phyloP scores from a whole-genome alignment of 2,329 filamentous ascomycete genomes.

The Colletotrichum chlorophyti region DNA sequence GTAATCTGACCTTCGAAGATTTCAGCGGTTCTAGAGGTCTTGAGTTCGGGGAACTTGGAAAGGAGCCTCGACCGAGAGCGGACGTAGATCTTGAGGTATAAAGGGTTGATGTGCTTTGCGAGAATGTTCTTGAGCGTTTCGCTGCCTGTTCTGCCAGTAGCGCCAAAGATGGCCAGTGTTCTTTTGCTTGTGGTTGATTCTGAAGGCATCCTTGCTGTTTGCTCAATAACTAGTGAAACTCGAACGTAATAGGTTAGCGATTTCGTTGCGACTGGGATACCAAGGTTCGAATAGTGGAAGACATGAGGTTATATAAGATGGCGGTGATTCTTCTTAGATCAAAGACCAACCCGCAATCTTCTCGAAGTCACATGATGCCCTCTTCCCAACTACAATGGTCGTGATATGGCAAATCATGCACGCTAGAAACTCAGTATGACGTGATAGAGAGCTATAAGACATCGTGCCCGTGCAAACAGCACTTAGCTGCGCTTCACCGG shows the following conservation, averaged over 20 bases:
- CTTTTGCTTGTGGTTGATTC: not conserved
- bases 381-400: too few species aligned
- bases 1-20: constrained; percentile 21
- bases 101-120: not conserved
- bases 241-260: too few species aligned
- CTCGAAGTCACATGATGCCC: too few species aligned
- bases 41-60: not conserved
- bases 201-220: not conserved
- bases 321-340: too few species aligned
- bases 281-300: too few species aligned
- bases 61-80: constrained; percentile 10
- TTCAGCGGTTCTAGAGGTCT: not conserved
- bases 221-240: not conserved
- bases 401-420: too few species aligned
- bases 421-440: too few species aligned
- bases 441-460: too few species aligned
- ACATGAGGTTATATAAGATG: too few species aligned
- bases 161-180: constrained; percentile 21
- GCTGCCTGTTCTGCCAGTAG: constrained; percentile 21
- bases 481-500: too few species aligned
- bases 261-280: not conserved
- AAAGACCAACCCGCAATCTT: too few species aligned
- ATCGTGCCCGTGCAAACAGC: too few species aligned
- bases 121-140: constrained; percentile 17
- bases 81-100: constrained; percentile 7